Conservation (phyloP, 2,329 filamentous ascomycete species). For the Didymella lethalis region DNA sequence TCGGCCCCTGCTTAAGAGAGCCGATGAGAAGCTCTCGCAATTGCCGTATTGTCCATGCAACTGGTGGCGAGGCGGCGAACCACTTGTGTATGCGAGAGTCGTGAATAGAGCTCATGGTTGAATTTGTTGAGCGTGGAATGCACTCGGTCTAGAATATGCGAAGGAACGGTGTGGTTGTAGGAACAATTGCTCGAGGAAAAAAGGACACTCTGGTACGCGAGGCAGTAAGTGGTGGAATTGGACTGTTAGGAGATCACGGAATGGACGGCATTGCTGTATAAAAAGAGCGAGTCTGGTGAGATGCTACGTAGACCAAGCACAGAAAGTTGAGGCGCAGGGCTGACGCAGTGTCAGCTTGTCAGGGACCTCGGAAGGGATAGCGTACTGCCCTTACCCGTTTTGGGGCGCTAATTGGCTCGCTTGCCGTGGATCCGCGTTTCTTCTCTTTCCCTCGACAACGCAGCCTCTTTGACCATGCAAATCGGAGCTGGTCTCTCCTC, state of each 20-base stretch:
- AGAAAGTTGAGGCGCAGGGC: slow-evolving; percentile 40
- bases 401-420: slow-evolving; percentile 9
- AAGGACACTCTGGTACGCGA: neutral
- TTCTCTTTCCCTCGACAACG: slow-evolving; percentile 21
- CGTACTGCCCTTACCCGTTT: slow-evolving; percentile 4
- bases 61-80: slow-evolving; percentile 86
- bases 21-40: slow-evolving; percentile 87
- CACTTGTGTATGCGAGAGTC: slow-evolving; percentile 72
- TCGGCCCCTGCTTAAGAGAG: slow-evolving; percentile 85
- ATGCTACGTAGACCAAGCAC: slow-evolving; percentile 42
- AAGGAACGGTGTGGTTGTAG: slow-evolving; percentile 22
- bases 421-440: slow-evolving; percentile 28
- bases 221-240: slow-evolving; percentile 12
- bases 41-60: slow-evolving; percentile 84
- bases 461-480: slow-evolving; percentile 24
- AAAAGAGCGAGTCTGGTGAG: slow-evolving; percentile 26
- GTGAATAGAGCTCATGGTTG: slow-evolving; percentile 60
- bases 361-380: slow-evolving; percentile 24
- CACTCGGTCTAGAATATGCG: slow-evolving; percentile 19
- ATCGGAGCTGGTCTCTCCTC: slow-evolving; percentile 29
- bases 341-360: slow-evolving; percentile 32
- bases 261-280: slow-evolving; percentile 41
- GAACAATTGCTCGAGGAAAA: neutral
- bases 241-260: slow-evolving; percentile 28
- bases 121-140: slow-evolving; percentile 19